Base-by-base conservation (phyloP, 768 basidiomycete species). In the Lentinula aciculospora region DNA sequence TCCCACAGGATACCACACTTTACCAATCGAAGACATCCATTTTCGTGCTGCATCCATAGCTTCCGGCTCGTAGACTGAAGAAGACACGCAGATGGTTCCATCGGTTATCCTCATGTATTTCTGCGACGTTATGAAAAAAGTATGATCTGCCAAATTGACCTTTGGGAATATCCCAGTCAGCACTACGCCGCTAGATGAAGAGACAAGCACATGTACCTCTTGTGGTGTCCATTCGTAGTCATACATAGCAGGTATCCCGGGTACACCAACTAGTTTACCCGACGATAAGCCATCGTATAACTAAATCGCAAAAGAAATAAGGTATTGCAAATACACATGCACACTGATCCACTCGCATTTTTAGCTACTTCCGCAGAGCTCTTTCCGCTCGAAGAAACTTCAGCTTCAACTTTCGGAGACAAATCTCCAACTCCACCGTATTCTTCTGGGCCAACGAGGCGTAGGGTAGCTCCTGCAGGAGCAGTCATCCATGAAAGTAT, bases 191-290 rank as follows among this genome's bases (percentile, higher is more conserved):
- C 23, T 6, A 40, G 39, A 50, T 19, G 28, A 50, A 31, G 4
- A 46, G 5, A 45, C 3, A 19, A n/a, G 13, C 2, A 17, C 28
- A 17, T 25, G 27, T 48, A 57, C 56, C 29, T 34, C 46, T 57
- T 57, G 56, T 7, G 56, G 56, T 39, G 7, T 15, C 44, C 46
- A 57, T 25, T 57, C 56, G 34, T 57, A 48, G 34, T 57, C 56
- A 48, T 57, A 57, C 45, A 48, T 57, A 4, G 46, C 29, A 34
- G 56, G 56, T 47, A 36, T 23, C 15, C 56, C 56, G 0, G 56
- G 56, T 27, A 57, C 31, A n/a, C 27, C 13, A 15, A 56, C 9
- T 13, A 56, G 21, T 25, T 32, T 7, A 23, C 55, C 56, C 28
- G 46, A 32, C 13, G 21, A 15, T 5, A 46, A 28, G 15, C 29